Base-by-base conservation (phyloP, 352 stramenopile genomes). In the Pythium monospermum region DNA sequence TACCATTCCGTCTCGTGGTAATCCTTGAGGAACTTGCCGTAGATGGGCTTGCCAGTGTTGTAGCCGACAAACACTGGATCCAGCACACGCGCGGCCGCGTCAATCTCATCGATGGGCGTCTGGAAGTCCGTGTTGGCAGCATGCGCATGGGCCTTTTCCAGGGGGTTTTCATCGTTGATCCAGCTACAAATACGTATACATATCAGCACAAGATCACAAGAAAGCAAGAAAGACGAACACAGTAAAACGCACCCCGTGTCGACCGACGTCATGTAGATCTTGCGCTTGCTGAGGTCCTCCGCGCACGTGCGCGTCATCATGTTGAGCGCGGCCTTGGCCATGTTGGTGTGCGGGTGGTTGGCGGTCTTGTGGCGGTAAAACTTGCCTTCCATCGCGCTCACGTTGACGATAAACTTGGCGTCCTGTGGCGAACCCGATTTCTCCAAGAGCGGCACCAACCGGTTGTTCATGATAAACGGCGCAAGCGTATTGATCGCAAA, bases 141-240 rank as follows among this genome's bases (percentile, higher is more conserved):
- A 55, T 96, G 94, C 32, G 94, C 92, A 43, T 91, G 88, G 5
- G 95, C 94, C 66, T 96, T 95, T 49, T 96, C 82, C 27, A 98
- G 60, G 33, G 96, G 96, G 75, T 98, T 98, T 64, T 99, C 96
- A 69, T 98, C 94, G 70, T 99, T 99, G 72, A 99, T 98, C 96
- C 96, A 99, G 56, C 83, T 89, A 50, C 7, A 59, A 23, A 43
- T 7, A 57, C 30, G 31, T 15, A 59, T 27, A 22, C 27, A 55
- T n/a, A 48, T 6, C 27, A 41, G 7, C 10, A 2, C 3, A 33
- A 23, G 31, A 16, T 21, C n/a, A 2, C 15, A 31, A 18, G 44
- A 31, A 39, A 31, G 10, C 31, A 51, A 11, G 27, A 40, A 36
- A 53, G 35, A 6, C 15, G 19, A 37, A 50, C 16, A 5, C 37